Evolutionary conservation across 2,329 filamentous ascomycete species (phyloP).

Genomic region (Colletotrichum melonis): DNA sequence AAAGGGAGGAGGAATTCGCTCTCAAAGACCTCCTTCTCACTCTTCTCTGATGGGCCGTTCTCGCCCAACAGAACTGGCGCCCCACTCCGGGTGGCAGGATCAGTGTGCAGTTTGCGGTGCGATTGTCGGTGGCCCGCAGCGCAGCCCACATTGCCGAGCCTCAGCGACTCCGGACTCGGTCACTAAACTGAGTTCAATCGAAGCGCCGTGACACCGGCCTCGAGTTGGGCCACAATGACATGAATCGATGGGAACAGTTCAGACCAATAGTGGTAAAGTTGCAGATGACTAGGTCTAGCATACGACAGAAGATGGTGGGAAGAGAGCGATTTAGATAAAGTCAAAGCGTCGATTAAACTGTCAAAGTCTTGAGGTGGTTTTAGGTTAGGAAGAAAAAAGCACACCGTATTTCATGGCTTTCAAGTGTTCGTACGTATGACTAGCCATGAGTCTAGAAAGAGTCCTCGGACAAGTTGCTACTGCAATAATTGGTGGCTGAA

Average conservation of each 20-base stretch:
- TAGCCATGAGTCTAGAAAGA: neutral
- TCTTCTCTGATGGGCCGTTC: slow-evolving; percentile 10
- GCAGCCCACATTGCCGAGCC: slow-evolving; percentile 26
- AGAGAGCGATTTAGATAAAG: neutral
- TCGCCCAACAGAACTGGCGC: slow-evolving; percentile 25
- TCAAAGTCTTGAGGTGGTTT: neutral
- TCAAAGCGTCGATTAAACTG: neutral
- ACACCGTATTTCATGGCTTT: neutral
- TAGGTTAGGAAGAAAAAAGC: neutral
- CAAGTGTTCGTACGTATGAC: neutral
- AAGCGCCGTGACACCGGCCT: neutral
- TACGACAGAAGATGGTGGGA: neutral
- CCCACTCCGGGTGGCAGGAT: slow-evolving; percentile 8
- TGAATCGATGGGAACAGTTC: neutral
- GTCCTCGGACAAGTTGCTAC: neutral
- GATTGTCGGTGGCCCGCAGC: slow-evolving; percentile 9
- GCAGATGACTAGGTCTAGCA: neutral
- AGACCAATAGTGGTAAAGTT: neutral
- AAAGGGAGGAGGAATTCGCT: slow-evolving; percentile 8
- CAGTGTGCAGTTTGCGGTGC: neutral
- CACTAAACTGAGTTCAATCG: slow-evolving; percentile 3
- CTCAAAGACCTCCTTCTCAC: neutral
- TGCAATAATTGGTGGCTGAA: neutral
- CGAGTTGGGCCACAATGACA: neutral
- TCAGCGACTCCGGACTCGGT: slow-evolving; percentile 25